Conservation (phyloP, 2,329 filamentous ascomycete species). For the Paraconiothyrium brasiliense region DNA sequence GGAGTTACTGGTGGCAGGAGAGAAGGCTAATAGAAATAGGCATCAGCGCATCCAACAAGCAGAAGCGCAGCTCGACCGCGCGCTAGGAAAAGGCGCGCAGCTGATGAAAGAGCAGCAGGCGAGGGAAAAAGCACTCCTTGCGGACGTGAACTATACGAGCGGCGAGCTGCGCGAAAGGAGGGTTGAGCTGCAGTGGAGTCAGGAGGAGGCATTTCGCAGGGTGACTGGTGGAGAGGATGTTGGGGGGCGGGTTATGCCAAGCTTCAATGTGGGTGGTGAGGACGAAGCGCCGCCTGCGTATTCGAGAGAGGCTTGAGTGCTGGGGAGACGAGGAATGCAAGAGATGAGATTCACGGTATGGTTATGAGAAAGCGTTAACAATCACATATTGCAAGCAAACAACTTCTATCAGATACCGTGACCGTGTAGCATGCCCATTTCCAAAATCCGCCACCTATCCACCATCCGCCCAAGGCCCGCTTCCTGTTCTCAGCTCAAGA, state of each 20-base stretch:
- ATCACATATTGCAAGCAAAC: too few relatives aligned
- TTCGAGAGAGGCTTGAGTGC: constrained; percentile 3
- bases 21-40: neutral
- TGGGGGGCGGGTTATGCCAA: neutral
- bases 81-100: constrained; percentile 37
- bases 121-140: constrained; percentile 30
- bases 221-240: constrained; percentile 30
- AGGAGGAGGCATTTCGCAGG: constrained; percentile 56
- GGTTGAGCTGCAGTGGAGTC: constrained; percentile 55
- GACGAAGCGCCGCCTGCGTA: constrained; percentile 15
- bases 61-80: constrained; percentile 41
- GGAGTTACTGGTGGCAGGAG: neutral
- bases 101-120: constrained; percentile 48
- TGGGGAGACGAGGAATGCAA: neutral
- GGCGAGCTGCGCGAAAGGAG: constrained; percentile 40
- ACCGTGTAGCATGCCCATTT: too few relatives aligned
- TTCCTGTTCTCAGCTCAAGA: too few relatives aligned
- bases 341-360: neutral
- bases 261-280: neutral
- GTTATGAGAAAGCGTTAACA: neutral
- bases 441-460: too few relatives aligned
- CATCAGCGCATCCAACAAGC: constrained; percentile 62
- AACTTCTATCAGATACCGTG: too few relatives aligned
- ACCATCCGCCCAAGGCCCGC: too few relatives aligned
- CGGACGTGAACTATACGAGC: constrained; percentile 43